Percentiles rank a stretch among this genome's conserved stretches.
Evolutionary conservation across 768 basidiomycete genomes (phyloP).

Genomic region (Leucocoprinus leucothites): DNA sequence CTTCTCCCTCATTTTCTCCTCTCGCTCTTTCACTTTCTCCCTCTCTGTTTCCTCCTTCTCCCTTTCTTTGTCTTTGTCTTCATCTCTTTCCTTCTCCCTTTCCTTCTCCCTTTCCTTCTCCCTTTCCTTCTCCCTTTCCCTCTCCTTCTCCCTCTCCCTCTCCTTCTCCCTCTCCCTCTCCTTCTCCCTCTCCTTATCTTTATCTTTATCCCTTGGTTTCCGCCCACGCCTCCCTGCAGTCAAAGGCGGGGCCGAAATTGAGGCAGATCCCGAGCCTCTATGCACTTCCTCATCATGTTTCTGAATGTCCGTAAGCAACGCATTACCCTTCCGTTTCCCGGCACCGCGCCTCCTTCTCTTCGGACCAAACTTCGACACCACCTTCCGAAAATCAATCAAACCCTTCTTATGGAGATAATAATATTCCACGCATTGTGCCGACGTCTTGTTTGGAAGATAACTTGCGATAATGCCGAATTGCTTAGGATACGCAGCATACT

Average conservation of each 20-base stretch:
- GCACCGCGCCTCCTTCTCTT: constrained; percentile 58
- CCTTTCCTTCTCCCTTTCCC: constrained; percentile 2
- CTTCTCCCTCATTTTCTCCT: too few species aligned
- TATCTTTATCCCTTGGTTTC: constrained; percentile 9
- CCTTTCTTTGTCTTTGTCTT: not conserved
- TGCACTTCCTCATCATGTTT: constrained; percentile 65
- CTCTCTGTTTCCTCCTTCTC: constrained; percentile 2
- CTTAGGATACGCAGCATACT: constrained; percentile 84
- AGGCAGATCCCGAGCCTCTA: constrained; percentile 23
- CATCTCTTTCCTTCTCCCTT: not conserved
- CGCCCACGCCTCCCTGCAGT: constrained; percentile 35
- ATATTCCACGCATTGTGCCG: constrained; percentile 86
- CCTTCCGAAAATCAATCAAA: constrained; percentile 79
- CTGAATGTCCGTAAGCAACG: constrained; percentile 75
- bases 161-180: not conserved
- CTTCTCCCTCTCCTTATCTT: constrained; percentile 4
- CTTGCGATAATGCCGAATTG: constrained; percentile 93
- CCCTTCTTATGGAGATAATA: constrained; percentile 96
- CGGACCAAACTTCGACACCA: constrained; percentile 62
- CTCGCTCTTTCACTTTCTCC: too few species aligned
- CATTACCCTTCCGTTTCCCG: constrained; percentile 80
- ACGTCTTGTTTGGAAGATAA: constrained; percentile 77
- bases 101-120: not conserved
- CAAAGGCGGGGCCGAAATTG: constrained; percentile 31
- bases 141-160: not conserved